Percentiles rank a stretch among this genome's conserved stretches.
Conservation (phyloP, 352 stramenopile genomes). For the Pythium phragmiticola region DNA sequence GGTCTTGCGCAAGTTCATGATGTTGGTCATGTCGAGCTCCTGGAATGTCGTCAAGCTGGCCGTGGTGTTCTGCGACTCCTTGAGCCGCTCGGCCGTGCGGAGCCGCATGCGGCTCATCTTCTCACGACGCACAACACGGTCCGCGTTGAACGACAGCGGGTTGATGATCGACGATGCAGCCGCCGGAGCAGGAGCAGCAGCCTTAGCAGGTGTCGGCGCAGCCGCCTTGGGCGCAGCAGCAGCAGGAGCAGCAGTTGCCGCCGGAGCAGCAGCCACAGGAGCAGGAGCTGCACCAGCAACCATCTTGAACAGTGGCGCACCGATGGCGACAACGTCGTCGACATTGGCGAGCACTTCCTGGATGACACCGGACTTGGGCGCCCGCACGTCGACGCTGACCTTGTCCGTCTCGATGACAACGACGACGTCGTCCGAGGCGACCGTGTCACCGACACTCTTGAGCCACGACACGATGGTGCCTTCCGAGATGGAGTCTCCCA, state of each 20-base stretch:
- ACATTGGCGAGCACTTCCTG: conserved; percentile 91
- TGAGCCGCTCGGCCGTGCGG: conserved; percentile 95
- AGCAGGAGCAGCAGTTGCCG: conserved; percentile 25
- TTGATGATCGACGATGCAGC: conserved; percentile 29
- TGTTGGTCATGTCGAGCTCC: conserved; percentile 97
- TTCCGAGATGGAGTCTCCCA: conserved; percentile 96
- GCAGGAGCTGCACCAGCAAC: conserved; percentile 69
- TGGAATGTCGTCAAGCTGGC: conserved; percentile 99
- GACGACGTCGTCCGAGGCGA: conserved; percentile 94
- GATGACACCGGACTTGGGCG: conserved; percentile 87
- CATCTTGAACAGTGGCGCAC: conserved; percentile 87
- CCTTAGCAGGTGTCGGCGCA: conserved; percentile 21
- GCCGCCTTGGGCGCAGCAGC: conserved; percentile 26
- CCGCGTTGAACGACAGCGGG: conserved; percentile 47
- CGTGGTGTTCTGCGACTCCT: conserved; percentile 98
- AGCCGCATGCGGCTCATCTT: conserved; percentile 99
- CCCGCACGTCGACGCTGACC: conserved; percentile 88
- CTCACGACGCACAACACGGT: conserved; percentile 74
- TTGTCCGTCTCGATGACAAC: conserved; percentile 97
- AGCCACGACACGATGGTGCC: conserved; percentile 95
- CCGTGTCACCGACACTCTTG: conserved; percentile 90
- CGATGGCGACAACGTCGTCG: conserved; percentile 95
- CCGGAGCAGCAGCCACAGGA: conserved; percentile 22
- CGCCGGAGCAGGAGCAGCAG: conserved; percentile 12
- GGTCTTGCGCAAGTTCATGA: conserved; percentile 93